A percentile compares a stretch with the other conserved stretches of the same genome.
These are phyloP conservation scores for Quercus aquifolioides DNA, from an alignment of 306 rosid genomes.

Conservation along the genomic window DNA sequence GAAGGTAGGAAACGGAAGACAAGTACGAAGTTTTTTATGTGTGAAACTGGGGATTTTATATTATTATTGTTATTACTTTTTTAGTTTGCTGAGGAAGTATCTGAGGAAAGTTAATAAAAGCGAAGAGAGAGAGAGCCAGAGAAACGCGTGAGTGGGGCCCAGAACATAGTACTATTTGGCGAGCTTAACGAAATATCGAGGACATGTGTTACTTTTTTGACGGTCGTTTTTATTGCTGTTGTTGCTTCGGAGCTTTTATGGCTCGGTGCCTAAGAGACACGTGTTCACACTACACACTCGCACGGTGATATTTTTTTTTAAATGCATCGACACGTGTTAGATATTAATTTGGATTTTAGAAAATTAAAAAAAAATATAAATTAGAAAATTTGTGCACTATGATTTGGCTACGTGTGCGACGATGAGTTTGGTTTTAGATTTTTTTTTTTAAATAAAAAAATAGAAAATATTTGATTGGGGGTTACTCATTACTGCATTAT, in stretches of 20 bases:
- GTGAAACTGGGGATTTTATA: neutral
- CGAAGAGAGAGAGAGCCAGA: neutral
- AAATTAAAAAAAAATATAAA: no score
- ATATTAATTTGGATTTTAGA: no score
- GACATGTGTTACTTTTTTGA: neutral
- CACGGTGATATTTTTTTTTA: neutral
- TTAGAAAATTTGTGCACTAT: no score
- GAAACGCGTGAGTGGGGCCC: neutral
- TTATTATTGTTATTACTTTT: neutral
- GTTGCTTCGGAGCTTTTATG: neutral
- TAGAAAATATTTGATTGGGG: no score
- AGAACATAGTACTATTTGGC: neutral
- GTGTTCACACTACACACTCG: conserved; percentile 4
- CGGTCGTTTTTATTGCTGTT: neutral
- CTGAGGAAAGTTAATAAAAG: neutral
- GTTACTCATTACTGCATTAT: no score
- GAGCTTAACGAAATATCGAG: neutral
- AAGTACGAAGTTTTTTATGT: neutral
- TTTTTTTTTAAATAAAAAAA: no score
- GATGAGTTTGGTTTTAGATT: no score
- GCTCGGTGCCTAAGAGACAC: conserved; percentile 11
- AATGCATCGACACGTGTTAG: neutral
- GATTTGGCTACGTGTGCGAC: no score
- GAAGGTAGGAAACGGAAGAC: neutral
- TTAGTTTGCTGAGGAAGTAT: no score